Percentiles rank a stretch among this genome's conserved stretches.
Evolutionary conservation across 805 yeast genomes (phyloP).

Genomic region (Vanderwaltozyma yarrowii): DNA sequence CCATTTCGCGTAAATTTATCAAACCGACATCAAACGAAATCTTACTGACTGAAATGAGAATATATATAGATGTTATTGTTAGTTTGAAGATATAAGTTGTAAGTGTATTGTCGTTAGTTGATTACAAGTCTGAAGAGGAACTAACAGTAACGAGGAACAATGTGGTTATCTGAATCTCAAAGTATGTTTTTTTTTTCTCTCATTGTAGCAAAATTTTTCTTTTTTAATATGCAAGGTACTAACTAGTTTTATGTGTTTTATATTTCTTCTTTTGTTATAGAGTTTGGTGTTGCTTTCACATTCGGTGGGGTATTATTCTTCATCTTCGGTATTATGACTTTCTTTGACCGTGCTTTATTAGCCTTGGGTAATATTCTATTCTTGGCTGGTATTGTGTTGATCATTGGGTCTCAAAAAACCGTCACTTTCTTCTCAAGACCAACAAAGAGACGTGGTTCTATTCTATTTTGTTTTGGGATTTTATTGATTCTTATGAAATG

Average conservation of each 20-base stretch:
- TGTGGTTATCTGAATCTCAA: constrained; percentile 71
- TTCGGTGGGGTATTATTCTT: constrained; percentile 73
- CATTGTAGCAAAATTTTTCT: too few relatives aligned
- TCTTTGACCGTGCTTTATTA: constrained; percentile 79
- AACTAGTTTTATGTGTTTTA: not conserved
- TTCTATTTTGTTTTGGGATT: constrained; percentile 71
- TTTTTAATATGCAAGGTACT: too few relatives aligned
- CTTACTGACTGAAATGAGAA: too few relatives aligned
- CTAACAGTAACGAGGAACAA: constrained; percentile 19
- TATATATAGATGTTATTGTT: too few relatives aligned
- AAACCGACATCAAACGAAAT: too few relatives aligned
- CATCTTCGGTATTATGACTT: constrained; percentile 68
- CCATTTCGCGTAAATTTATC: too few relatives aligned
- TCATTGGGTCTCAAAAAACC: constrained; percentile 83
- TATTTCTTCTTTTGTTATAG: constrained; percentile 30
- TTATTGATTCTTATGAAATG: constrained; percentile 61
- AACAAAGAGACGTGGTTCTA: constrained; percentile 73
- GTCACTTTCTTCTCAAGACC: constrained; percentile 77
- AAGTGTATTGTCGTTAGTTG: too few relatives aligned
- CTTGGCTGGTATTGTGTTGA: constrained; percentile 69
- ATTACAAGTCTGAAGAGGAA: too few relatives aligned
- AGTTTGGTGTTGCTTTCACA: constrained; percentile 87
- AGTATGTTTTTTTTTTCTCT: constrained; percentile 37
- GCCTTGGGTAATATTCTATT: constrained; percentile 83
- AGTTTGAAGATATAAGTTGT: too few relatives aligned